Evolutionary conservation across 192 early-diverging fungal species (phyloP).

Genomic region (Coemansia sp.): DNA sequence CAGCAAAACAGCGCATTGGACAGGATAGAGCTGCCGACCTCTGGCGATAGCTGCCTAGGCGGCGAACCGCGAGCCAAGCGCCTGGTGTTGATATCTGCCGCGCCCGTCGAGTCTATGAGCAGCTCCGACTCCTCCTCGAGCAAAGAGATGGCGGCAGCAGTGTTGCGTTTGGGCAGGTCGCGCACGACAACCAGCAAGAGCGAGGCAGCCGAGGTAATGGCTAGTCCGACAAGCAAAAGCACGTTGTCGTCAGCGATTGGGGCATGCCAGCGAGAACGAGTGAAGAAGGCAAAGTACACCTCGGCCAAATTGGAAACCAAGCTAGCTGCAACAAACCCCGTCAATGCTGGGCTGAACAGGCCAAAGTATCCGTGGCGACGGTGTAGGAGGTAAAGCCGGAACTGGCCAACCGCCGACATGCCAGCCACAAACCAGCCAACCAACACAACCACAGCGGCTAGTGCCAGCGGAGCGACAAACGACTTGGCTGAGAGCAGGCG

Average conservation of each 20-base stretch:
- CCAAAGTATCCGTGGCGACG: slow-evolving; percentile 16
- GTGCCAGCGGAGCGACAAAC: neutral
- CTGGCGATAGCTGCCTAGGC: slow-evolving; percentile 11
- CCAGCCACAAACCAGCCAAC: slow-evolving; percentile 5
- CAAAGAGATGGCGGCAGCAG: neutral
- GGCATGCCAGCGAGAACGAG: slow-evolving; percentile 10
- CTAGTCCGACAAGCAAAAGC: neutral
- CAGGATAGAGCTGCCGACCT: slow-evolving; percentile 25
- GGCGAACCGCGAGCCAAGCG: neutral
- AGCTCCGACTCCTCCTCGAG: slow-evolving; percentile 2
- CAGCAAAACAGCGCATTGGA: slow-evolving; percentile 31
- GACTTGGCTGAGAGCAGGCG: neutral
- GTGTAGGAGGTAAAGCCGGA: slow-evolving; percentile 1
- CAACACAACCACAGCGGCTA: neutral
- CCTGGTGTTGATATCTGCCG: neutral
- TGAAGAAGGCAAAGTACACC: slow-evolving; percentile 24
- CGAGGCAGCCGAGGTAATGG: neutral
- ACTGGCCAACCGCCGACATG: neutral
- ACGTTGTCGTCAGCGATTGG: neutral
- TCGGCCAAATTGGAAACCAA: neutral
- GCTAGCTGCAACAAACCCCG: neutral
- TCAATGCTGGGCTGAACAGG: slow-evolving; percentile 14
- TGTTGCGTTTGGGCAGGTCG: slow-evolving; percentile 9
- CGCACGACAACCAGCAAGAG: slow-evolving; percentile 25
- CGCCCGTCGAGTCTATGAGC: neutral